These are phyloP conservation scores for Conringia planisiliqua DNA, from an alignment of 345 rosid genomes.

Conservation along the genomic window DNA sequence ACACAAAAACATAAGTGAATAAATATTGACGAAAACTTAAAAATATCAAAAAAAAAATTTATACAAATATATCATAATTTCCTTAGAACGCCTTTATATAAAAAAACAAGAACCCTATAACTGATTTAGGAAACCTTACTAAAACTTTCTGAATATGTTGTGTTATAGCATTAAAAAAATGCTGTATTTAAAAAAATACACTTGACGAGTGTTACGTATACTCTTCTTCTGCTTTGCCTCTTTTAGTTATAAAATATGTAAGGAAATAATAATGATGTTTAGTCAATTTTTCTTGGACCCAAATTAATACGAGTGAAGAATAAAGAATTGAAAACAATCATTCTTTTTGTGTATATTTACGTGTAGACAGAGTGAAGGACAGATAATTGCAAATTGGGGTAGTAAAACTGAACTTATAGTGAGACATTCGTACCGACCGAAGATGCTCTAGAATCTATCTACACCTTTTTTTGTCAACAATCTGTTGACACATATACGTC, in stretches of 20 bases:
- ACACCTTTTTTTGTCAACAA: conserved; percentile 4
- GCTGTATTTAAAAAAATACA: neutral
- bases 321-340: neutral
- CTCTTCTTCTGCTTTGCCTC: neutral
- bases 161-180: neutral
- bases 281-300: neutral
- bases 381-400: conserved; percentile 8
- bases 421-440: conserved; percentile 12
- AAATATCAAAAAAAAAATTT: neutral
- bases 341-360: neutral
- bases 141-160: neutral
- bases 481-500: neutral
- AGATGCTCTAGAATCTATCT: conserved; percentile 21
- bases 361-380: conserved; percentile 3
- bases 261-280: neutral
- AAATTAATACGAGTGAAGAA: conserved; percentile 9
- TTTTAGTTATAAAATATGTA: conserved; percentile 5
- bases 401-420: conserved; percentile 4
- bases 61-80: neutral
- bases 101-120: no score
- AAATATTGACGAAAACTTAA: neutral
- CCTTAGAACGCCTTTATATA: neutral
- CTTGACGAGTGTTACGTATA: neutral
- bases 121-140: neutral
- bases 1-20: neutral